Evolutionary conservation across 164 flowering plant species (phyloP).

Genomic region (Vitis rupestris): DNA sequence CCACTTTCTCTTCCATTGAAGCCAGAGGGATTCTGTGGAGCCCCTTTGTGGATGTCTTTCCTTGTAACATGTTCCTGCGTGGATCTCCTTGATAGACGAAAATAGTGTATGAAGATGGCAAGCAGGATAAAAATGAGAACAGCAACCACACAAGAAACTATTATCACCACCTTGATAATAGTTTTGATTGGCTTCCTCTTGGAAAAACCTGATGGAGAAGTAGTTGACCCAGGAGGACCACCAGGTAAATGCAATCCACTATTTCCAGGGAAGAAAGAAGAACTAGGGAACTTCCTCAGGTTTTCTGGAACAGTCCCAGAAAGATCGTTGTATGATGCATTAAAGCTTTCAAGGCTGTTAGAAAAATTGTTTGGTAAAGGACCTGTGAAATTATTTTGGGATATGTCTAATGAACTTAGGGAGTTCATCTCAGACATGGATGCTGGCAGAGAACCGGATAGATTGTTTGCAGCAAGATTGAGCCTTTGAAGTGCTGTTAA

Average conservation of each 20-base stretch:
- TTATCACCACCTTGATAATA: constrained; percentile 55
- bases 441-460: constrained; percentile 81
- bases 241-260: constrained; percentile 47
- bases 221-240: constrained; percentile 46
- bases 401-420: constrained; percentile 63
- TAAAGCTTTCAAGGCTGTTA: constrained; percentile 54
- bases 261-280: constrained; percentile 93
- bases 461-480: constrained; percentile 66
- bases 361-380: constrained; percentile 72
- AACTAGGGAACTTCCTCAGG: constrained; percentile 65
- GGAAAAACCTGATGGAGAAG: constrained; percentile 25
- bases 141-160: constrained; percentile 64
- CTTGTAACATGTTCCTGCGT: constrained; percentile 26
- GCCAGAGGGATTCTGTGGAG: constrained; percentile 39
- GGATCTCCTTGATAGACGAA: constrained; percentile 46
- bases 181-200: constrained; percentile 49
- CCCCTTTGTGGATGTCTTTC: constrained; percentile 33
- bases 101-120: constrained; percentile 56
- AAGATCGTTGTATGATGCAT: constrained; percentile 84
- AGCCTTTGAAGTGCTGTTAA: constrained; percentile 59
- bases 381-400: constrained; percentile 79
- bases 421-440: constrained; percentile 51
- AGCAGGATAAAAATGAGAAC: constrained; percentile 59
- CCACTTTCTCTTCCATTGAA: constrained; percentile 47
- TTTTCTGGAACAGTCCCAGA: constrained; percentile 85